Evolutionary conservation across 352 stramenopile genomes (phyloP).

Genomic region (Hyaloperonospora arabidopsidis): DNA sequence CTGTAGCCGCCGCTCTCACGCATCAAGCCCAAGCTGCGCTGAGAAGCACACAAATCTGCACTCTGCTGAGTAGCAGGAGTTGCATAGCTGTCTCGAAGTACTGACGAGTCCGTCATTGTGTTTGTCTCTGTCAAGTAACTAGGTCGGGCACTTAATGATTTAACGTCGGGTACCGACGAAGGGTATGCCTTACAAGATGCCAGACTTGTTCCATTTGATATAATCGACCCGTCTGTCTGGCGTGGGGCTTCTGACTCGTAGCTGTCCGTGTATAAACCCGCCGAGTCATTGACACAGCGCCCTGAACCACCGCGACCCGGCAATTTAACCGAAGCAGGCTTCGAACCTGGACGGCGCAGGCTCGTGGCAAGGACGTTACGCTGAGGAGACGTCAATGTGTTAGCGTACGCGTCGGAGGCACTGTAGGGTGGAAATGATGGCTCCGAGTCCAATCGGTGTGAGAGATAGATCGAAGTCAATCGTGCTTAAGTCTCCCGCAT

Average conservation of each 20-base stretch:
- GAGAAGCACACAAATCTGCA: conserved; percentile 22
- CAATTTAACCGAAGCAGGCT: conserved; percentile 30
- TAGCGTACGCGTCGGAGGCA: conserved; percentile 32
- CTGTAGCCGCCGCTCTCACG: conserved; percentile 58
- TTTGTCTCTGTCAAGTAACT: conserved; percentile 10
- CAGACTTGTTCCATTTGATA: conserved; percentile 22
- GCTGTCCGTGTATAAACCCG: conserved; percentile 23
- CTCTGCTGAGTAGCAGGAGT: conserved; percentile 12
- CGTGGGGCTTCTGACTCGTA: conserved; percentile 25
- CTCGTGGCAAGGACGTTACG: conserved; percentile 66
- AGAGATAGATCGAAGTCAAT: conserved; percentile 16
- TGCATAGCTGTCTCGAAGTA: conserved; percentile 22
- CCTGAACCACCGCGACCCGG: conserved; percentile 15
- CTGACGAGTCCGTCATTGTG: conserved; percentile 9
- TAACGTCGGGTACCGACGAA: conserved; percentile 6
- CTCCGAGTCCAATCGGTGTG: conserved; percentile 15
- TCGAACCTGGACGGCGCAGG: conserved; percentile 33
- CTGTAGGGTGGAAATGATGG: conserved; percentile 21
- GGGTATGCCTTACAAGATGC: conserved; percentile 16
- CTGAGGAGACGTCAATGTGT: conserved; percentile 59
- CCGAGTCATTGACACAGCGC: conserved; percentile 22
- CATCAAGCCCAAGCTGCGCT: conserved; percentile 32
- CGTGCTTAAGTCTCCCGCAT: conserved; percentile 56
- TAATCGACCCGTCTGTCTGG: conserved; percentile 24
- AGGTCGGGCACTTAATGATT: conserved; percentile 14